phyloP scores from a whole-genome alignment of 768 basidiomycete species.

The Hebeloma cylindrosporum region DNA sequence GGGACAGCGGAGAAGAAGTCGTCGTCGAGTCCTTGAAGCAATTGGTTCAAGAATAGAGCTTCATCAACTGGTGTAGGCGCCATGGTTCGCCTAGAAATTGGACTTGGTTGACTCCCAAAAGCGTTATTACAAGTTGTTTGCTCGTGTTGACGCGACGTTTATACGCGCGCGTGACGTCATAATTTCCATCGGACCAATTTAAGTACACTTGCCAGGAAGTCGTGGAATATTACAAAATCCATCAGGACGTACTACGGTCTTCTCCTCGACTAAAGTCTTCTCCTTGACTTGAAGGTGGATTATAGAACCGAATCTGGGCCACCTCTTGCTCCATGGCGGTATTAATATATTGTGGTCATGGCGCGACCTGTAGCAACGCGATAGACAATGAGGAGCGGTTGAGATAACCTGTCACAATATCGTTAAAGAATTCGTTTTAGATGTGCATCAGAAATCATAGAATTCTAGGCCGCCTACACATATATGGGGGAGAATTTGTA shows the following conservation, averaged over 20 bases:
- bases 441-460: neutral
- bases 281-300: too few relatives aligned
- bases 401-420: slow-evolving; percentile 2
- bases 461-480: too few relatives aligned
- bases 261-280: too few relatives aligned
- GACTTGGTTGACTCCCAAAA: neutral
- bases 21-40: slow-evolving; percentile 51
- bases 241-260: too few relatives aligned
- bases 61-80: slow-evolving; percentile 9
- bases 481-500: slow-evolving; percentile 2
- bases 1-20: slow-evolving; percentile 45
- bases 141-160: slow-evolving; percentile 5
- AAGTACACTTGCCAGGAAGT: too few relatives aligned
- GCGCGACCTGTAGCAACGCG: slow-evolving; percentile 1
- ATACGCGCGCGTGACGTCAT: slow-evolving; percentile 3
- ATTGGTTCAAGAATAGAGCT: slow-evolving; percentile 22
- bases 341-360: too few relatives aligned
- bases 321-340: too few relatives aligned
- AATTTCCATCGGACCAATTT: neutral
- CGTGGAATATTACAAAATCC: too few relatives aligned
- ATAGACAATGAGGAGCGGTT: neutral
- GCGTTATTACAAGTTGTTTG: slow-evolving; percentile 2
- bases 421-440: neutral
- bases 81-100: neutral
- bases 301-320: too few relatives aligned